Evolutionary conservation across 163 green algal species (phyloP).

Genomic region (Scenedesmus sp.): DNA sequence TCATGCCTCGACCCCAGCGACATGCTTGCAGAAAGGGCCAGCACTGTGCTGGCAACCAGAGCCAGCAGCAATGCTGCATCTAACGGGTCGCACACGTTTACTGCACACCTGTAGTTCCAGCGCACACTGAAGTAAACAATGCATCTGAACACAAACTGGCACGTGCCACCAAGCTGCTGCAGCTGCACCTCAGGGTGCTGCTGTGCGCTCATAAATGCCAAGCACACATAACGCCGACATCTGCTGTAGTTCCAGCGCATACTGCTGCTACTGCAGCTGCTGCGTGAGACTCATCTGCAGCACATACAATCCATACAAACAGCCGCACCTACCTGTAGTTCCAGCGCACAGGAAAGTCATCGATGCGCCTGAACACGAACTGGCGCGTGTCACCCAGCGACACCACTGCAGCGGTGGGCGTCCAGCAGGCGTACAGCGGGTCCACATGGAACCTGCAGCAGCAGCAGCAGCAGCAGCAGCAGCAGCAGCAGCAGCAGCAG

Average conservation of each 20-base stretch:
- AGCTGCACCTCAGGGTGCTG: not conserved
- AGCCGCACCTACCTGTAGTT: not conserved
- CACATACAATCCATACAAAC: not conserved
- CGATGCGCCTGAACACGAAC: conserved; percentile 62
- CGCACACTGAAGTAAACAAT: conserved; percentile 37
- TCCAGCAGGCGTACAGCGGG: conserved; percentile 63
- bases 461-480: not conserved
- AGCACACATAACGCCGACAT: too few species aligned
- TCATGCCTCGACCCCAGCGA: too few species aligned
- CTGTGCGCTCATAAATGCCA: too few species aligned
- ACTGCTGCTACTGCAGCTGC: too few species aligned
- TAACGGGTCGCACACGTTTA: too few species aligned
- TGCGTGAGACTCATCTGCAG: not conserved
- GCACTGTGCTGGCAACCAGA: too few species aligned
- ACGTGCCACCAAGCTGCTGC: conserved; percentile 56
- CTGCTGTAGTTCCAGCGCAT: too few species aligned
- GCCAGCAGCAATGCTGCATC: too few species aligned
- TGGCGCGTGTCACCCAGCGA: conserved; percentile 58
- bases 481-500: not conserved
- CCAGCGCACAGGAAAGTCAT: conserved; percentile 46
- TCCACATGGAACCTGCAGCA: conserved; percentile 59
- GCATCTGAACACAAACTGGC: conserved; percentile 63
- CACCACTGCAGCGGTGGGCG: conserved; percentile 56
- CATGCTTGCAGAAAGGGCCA: too few species aligned
- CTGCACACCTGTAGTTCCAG: conserved; percentile 8